Percentiles rank a stretch among this genome's conserved stretches.
phyloP scores from a whole-genome alignment of 2,329 filamentous ascomycete species.

The Sclerotinia subarctica region DNA sequence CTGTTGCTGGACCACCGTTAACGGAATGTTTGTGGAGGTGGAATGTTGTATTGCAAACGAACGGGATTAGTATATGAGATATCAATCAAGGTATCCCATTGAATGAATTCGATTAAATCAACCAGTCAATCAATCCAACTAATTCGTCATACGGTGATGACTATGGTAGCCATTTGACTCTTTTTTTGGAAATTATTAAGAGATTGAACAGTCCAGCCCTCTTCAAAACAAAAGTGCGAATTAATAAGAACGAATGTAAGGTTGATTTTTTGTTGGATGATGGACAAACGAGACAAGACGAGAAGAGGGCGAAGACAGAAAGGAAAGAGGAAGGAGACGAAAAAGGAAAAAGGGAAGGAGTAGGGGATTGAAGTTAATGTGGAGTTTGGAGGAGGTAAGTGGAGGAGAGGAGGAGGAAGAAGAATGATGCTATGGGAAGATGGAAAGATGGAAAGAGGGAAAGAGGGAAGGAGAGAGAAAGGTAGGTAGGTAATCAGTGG shows the following conservation, averaged over 20 bases:
- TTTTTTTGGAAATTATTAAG: not conserved
- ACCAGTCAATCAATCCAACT: conserved; percentile 12
- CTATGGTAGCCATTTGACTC: conserved; percentile 12
- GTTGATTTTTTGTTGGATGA: not conserved
- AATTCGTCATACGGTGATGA: conserved; percentile 2
- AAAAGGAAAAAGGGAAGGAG: not conserved
- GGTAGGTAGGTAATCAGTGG: not conserved
- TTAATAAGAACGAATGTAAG: conserved; percentile 7
- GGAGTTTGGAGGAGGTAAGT: not conserved
- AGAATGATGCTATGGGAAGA: not conserved
- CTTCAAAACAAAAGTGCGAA: not conserved
- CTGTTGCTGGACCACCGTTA: conserved; percentile 18
- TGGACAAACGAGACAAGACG: not conserved
- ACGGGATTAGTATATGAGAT: conserved; percentile 24
- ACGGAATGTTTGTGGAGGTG: conserved; percentile 22
- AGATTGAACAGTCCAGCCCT: conserved; percentile 11
- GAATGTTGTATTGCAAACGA: conserved; percentile 24
- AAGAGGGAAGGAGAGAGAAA: not conserved
- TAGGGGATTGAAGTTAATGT: conserved; percentile 6
- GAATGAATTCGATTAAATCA: conserved; percentile 22
- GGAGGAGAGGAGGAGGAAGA: not conserved
- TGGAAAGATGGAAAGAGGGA: not conserved
- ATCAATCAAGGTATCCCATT: conserved; percentile 35
- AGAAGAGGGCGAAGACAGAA: too few species aligned
- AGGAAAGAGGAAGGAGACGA: not conserved